A percentile compares a stretch with the other conserved stretches of the same genome.
Evolutionary conservation across 1,139 yeast genomes (phyloP).

Genomic region (Tardiomyces depauwii): DNA sequence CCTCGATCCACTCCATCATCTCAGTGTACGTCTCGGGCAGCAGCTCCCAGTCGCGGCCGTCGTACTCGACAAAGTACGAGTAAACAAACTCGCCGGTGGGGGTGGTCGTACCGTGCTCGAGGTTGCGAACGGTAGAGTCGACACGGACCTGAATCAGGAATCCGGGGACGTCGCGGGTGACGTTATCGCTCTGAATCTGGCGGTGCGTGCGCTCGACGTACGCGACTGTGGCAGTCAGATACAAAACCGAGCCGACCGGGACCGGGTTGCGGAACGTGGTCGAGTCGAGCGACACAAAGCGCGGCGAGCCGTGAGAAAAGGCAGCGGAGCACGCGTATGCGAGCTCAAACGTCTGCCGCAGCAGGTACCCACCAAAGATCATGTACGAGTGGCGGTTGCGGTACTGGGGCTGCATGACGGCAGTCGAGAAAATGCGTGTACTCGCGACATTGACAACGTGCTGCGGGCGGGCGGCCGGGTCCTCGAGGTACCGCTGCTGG

Average conservation of each 20-base stretch:
- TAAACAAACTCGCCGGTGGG: slow-evolving; percentile 82
- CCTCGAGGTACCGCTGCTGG: slow-evolving; percentile 13
- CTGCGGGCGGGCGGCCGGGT: slow-evolving; percentile 26
- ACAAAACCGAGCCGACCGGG: slow-evolving; percentile 84
- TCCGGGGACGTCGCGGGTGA: slow-evolving; percentile 59
- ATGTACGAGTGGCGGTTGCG: slow-evolving; percentile 88
- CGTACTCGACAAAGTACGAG: slow-evolving; percentile 56
- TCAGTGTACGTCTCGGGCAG: slow-evolving; percentile 82
- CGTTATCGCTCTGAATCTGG: slow-evolving; percentile 7
- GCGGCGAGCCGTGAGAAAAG: slow-evolving; percentile 69
- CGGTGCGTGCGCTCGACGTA: slow-evolving; percentile 41
- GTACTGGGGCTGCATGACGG: slow-evolving; percentile 93
- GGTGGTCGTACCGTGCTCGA: slow-evolving; percentile 48
- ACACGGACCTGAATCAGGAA: slow-evolving; percentile 83
- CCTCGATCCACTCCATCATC: slow-evolving; percentile 86
- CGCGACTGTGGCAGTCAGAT: slow-evolving; percentile 69
- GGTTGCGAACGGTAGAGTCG: slow-evolving; percentile 61
- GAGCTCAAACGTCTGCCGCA: slow-evolving; percentile 84
- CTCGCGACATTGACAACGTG: slow-evolving; percentile 53
- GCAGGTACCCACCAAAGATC: slow-evolving; percentile 88
- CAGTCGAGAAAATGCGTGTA: slow-evolving; percentile 58
- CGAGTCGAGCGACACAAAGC: slow-evolving; percentile 82
- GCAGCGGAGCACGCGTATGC: slow-evolving; percentile 91
- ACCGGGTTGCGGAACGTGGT: slow-evolving; percentile 90
- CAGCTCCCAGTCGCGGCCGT: slow-evolving; percentile 39